Base-by-base conservation (phyloP, 1,284 basidiomycete species). In the Grifola frondosa region DNA sequence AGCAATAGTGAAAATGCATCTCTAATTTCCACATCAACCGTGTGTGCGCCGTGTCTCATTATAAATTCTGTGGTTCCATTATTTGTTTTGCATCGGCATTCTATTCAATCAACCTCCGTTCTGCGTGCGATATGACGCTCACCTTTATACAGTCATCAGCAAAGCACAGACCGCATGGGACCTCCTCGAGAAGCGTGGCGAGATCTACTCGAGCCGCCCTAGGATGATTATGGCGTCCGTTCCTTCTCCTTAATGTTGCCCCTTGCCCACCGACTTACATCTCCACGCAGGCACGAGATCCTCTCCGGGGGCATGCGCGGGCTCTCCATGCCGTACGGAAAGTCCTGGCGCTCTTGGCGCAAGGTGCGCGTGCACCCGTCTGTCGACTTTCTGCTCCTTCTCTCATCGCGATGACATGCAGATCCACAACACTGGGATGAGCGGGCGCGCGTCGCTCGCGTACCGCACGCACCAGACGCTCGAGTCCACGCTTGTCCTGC, bases 171-270 rank as follows among this genome's bases (percentile, higher is more conserved):
- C n/a, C n/a, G n/a, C n/a, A 0, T n/a, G n/a, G 8, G 67, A 70
- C 26, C 53, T 69, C 4, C 50, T 70, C 6, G n/a, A 67, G 48
- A 70, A 64, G 43, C 57, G 59, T 15, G 61, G 64, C 8, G 60
- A 59, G 25, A 67, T 68, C 10, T 69, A 69, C 45, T 69, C 67
- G 4, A 66, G 63, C 31, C 56, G 68, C n/a, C 68, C 69, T 2
- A 48, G 62, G 10, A 60, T 56, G 26, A 62, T 67, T 28, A 58
- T 67, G 49, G 64, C 58, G 63, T n/a, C n/a, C n/a, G n/a, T n/a
- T n/a, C n/a, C n/a, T n/a, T n/a, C n/a, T n/a, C n/a, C n/a, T n/a
- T n/a, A n/a, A n/a, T n/a, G n/a, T n/a, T n/a, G n/a, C n/a, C n/a
- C n/a, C n/a, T n/a, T n/a, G n/a, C n/a, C n/a, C n/a, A n/a, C n/a